phyloP scores from a whole-genome alignment of 2,329 filamentous ascomycete species.

The Microdochium bolleyi region DNA sequence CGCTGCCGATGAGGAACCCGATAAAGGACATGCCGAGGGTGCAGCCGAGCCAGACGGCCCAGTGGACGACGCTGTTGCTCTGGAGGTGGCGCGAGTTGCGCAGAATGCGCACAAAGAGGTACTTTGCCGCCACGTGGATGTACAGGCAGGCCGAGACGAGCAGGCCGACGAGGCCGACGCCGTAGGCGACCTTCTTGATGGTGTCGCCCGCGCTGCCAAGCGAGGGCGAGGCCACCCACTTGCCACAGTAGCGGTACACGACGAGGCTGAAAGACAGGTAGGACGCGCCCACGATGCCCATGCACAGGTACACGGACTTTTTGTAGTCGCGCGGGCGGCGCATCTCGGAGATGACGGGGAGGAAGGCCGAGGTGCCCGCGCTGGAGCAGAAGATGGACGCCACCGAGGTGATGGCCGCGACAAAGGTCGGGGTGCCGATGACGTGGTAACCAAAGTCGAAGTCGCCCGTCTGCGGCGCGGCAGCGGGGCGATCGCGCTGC shows the following conservation, averaged over 20 bases:
- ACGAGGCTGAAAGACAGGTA: conserved; percentile 53
- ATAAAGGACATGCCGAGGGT: conserved; percentile 12
- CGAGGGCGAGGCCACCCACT: conserved; percentile 54
- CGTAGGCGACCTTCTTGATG: conserved; percentile 55
- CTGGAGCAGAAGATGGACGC: conserved; percentile 53
- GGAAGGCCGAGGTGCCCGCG: conserved; percentile 51
- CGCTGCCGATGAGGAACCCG: conserved; percentile 13
- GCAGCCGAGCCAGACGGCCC: conserved; percentile 19
- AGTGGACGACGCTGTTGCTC: conserved; percentile 17
- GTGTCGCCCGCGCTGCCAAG: conserved; percentile 51
- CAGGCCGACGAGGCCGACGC: conserved; percentile 47
- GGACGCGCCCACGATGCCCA: conserved; percentile 46
- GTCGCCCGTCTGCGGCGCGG: conserved; percentile 48
- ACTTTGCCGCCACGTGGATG: conserved; percentile 22
- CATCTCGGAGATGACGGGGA: conserved; percentile 62
- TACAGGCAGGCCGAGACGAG: conserved; percentile 29
- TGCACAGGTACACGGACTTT: conserved; percentile 51
- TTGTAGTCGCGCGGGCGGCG: conserved; percentile 47
- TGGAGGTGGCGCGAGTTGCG: conserved; percentile 20
- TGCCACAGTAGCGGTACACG: conserved; percentile 53
- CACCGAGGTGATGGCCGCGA: conserved; percentile 47
- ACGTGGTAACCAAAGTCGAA: conserved; percentile 52
- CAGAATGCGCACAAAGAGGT: conserved; percentile 22
- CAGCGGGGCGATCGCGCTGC: conserved; percentile 46
- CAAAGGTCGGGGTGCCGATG: conserved; percentile 48